These are phyloP conservation scores for Erythrophleum ivorense DNA, from an alignment of 331 rosid species.

Conservation along the genomic window DNA sequence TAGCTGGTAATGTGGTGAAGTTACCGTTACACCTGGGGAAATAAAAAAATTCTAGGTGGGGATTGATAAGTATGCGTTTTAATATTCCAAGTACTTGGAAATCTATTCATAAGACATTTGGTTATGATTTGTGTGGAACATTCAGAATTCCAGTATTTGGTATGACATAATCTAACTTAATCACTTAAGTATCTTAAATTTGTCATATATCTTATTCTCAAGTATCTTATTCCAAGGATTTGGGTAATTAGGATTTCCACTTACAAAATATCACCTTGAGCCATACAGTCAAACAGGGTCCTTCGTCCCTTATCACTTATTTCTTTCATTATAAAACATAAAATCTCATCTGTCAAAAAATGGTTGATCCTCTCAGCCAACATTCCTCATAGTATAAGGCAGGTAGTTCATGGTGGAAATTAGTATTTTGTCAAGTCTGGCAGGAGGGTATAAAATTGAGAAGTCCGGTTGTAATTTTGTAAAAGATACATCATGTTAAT, in stretches of 20 bases:
- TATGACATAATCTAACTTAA: neutral
- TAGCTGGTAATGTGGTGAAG: slow-evolving; percentile 18
- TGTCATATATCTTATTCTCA: neutral
- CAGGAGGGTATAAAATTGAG: neutral
- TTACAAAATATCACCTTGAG: neutral
- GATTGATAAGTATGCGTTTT: neutral
- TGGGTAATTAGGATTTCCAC: neutral
- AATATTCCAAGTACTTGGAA: neutral
- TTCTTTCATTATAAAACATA: neutral
- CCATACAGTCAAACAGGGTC: neutral
- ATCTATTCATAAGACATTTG: neutral
- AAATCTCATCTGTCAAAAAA: neutral
- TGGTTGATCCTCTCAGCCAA: neutral
- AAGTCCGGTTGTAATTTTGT: neutral
- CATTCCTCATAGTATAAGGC: neutral
- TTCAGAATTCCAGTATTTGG: neutral
- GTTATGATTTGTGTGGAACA: neutral
- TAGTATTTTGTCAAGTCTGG: neutral
- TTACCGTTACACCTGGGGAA: slow-evolving; percentile 21
- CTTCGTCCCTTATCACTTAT: neutral
- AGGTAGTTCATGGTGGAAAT: neutral
- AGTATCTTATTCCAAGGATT: neutral
- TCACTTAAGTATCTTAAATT: neutral
- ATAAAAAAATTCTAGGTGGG: neutral
- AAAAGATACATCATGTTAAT: slow-evolving; percentile 7